Evolutionary conservation across 2,329 filamentous ascomycete species (phyloP).

Genomic region (Gnomoniopsis sp.): DNA sequence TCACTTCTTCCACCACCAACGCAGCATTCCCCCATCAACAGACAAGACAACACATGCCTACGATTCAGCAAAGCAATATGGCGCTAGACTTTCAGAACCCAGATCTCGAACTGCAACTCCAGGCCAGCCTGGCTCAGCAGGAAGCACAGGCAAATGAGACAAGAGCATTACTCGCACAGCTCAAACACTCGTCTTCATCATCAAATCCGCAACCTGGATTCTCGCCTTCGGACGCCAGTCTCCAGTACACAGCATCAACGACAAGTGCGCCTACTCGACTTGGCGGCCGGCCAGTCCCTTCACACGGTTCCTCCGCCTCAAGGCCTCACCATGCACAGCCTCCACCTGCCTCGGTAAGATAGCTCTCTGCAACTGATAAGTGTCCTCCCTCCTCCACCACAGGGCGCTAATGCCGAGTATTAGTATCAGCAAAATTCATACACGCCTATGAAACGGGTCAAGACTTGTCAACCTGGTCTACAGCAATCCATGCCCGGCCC

Average conservation of each 20-base stretch:
- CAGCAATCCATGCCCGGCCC: constrained; percentile 25
- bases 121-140: not conserved
- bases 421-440: constrained; percentile 4
- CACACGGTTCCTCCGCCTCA: too few species aligned
- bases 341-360: not conserved
- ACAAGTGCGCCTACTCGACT: too few species aligned
- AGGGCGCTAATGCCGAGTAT: not conserved
- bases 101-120: not conserved
- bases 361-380: not conserved
- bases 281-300: too few species aligned
- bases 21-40: not conserved
- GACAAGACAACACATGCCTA: not conserved
- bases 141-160: not conserved
- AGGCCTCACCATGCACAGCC: not conserved
- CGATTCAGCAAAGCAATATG: constrained; percentile 3
- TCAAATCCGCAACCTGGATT: not conserved
- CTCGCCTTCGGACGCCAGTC: not conserved
- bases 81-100: constrained; percentile 1
- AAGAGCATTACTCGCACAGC: not conserved
- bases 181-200: not conserved
- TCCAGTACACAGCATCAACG: not conserved
- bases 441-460: constrained; percentile 28
- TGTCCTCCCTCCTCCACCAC: not conserved
- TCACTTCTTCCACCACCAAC: not conserved
- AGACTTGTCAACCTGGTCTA: constrained; percentile 25